A percentile compares a stretch with the other conserved stretches of the same genome.
These are phyloP conservation scores for Fusarium floridanum DNA, from an alignment of 2,329 filamentous ascomycete species.

Conservation along the genomic window DNA sequence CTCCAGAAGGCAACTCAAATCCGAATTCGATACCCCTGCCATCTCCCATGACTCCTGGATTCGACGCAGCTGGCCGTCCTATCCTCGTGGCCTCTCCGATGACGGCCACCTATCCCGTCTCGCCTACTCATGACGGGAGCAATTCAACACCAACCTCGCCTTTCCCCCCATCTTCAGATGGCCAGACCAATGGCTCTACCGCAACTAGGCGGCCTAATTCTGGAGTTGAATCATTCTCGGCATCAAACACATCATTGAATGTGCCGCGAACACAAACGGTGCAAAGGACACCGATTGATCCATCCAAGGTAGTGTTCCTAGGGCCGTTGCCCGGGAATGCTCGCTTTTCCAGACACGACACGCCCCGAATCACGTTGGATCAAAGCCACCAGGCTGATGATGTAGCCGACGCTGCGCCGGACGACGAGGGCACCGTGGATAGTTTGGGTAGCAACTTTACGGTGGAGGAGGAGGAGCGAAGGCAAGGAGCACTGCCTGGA, in stretches of 20 bases:
- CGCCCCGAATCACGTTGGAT: constrained; percentile 1
- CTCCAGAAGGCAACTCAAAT: constrained; percentile 34
- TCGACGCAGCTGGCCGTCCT: constrained; percentile 56
- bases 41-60: constrained; percentile 62
- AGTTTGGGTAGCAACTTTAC: constrained; percentile 71
- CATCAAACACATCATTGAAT: constrained; percentile 5
- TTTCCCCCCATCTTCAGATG: constrained; percentile 22
- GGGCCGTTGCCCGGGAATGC: constrained; percentile 67
- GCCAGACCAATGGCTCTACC: constrained; percentile 23
- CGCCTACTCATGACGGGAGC: constrained; percentile 26
- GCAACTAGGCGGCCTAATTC: constrained; percentile 17
- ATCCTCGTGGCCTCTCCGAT: constrained; percentile 60
- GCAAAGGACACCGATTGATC: constrained; percentile 65
- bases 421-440: constrained; percentile 46
- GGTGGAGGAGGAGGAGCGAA: constrained; percentile 58
- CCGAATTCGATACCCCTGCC: constrained; percentile 56
- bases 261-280: constrained; percentile 39
- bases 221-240: constrained; percentile 9
- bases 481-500: constrained; percentile 46
- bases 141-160: constrained; percentile 35
- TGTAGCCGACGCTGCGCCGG: not conserved
- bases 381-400: constrained; percentile 13
- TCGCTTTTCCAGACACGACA: constrained; percentile 41
- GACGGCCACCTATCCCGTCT: constrained; percentile 47
- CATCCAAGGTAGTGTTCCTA: constrained; percentile 66